Conservation (phyloP, 2,329 filamentous ascomycete genomes). For the Endoconidiophora laricicola region DNA sequence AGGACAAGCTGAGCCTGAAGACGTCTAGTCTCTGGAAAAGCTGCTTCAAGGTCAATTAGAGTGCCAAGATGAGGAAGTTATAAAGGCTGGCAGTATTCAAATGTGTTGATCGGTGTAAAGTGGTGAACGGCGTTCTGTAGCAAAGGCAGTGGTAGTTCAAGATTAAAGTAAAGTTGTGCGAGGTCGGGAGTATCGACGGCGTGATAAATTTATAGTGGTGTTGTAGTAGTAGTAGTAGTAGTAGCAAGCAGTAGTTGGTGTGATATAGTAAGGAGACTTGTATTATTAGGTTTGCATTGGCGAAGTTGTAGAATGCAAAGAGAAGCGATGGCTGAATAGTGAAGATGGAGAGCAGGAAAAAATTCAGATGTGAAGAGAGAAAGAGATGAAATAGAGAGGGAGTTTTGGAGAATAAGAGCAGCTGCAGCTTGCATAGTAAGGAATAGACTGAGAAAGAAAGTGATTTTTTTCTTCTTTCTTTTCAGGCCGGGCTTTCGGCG, state of each 20-base stretch:
- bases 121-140: too few relatives aligned
- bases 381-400: neutral
- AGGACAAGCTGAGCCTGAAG: neutral
- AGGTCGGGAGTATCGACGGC: too few relatives aligned
- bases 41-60: too few relatives aligned
- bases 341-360: constrained; percentile 9
- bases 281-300: neutral
- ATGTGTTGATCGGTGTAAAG: too few relatives aligned
- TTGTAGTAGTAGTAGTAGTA: neutral
- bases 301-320: neutral
- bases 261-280: neutral
- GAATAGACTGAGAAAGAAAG: too few relatives aligned
- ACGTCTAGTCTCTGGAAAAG: constrained; percentile 5
- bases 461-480: neutral
- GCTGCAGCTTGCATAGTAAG: too few relatives aligned
- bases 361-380: constrained; percentile 8
- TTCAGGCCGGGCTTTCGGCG: neutral
- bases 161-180: too few relatives aligned
- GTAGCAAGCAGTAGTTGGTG: neutral
- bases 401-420: neutral
- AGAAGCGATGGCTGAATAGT: neutral
- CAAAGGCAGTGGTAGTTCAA: too few relatives aligned
- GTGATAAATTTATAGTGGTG: neutral
- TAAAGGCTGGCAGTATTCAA: too few relatives aligned
- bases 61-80: too few relatives aligned